Percentiles rank a stretch among this genome's conserved stretches.
phyloP scores from a whole-genome alignment of 306 rosid genomes.

The Cercis canadensis region DNA sequence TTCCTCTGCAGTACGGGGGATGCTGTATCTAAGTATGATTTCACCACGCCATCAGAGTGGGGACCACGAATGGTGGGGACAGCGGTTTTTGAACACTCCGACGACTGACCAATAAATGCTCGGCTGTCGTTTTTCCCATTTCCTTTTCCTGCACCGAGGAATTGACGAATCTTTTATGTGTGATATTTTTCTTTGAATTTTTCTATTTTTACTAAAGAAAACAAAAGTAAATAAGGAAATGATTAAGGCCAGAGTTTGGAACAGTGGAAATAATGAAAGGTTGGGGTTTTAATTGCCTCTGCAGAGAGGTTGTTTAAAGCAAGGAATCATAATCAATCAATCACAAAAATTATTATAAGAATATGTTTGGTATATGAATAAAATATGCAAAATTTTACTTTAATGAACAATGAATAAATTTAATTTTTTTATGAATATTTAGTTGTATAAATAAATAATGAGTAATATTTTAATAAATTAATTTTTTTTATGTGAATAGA shows the following conservation, averaged over 20 bases:
- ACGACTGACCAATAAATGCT: constrained; percentile 8
- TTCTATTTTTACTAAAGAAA: not conserved
- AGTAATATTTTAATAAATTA: no score
- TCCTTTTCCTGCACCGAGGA: constrained; percentile 1
- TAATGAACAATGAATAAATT: no score
- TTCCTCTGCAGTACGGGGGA: constrained; percentile 37
- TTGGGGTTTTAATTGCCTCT: not conserved
- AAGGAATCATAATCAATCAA: not conserved
- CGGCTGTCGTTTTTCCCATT: constrained; percentile 1
- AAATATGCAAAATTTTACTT: no score
- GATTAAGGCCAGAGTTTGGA: not conserved
- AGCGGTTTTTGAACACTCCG: not conserved
- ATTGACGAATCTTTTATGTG: constrained; percentile 16
- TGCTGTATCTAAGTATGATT: constrained; percentile 19
- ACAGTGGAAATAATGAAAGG: constrained; percentile 8
- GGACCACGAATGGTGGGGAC: not conserved
- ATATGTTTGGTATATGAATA: no score
- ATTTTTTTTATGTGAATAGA: no score
- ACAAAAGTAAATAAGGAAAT: not conserved
- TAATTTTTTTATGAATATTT: no score
- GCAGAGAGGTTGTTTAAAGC: not conserved
- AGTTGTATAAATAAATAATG: no score
- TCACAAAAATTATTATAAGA: not conserved
- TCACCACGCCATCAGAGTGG: constrained; percentile 42
- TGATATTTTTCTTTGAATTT: not conserved